These are phyloP conservation scores for Curvularia verruculosa DNA, from an alignment of 2,329 filamentous ascomycete species.

Conservation along the genomic window DNA sequence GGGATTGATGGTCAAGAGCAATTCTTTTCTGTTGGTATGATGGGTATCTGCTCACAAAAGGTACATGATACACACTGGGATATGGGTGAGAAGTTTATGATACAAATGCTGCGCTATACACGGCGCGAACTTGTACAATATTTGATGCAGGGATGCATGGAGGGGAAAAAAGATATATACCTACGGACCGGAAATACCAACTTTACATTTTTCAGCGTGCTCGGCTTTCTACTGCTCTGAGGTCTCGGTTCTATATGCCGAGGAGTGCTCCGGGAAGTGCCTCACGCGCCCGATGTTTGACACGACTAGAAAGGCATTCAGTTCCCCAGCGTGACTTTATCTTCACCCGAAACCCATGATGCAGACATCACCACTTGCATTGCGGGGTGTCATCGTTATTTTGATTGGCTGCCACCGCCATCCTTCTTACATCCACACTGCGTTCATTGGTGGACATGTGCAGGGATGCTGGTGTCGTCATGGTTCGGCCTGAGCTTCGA, in stretches of 20 bases:
- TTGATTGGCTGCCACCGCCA: slow-evolving; percentile 5
- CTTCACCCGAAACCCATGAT: slow-evolving; percentile 10
- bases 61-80: neutral
- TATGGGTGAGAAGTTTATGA: neutral
- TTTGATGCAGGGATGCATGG: neutral
- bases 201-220: neutral
- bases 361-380: slow-evolving; percentile 20
- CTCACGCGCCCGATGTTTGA: slow-evolving; percentile 7
- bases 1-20: neutral
- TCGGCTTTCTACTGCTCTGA: neutral
- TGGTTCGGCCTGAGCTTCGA: slow-evolving; percentile 20
- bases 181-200: neutral
- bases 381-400: slow-evolving; percentile 2
- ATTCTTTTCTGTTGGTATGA: neutral
- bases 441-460: slow-evolving; percentile 24
- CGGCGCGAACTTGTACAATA: slow-evolving; percentile 19
- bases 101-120: slow-evolving; percentile 2
- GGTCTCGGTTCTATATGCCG: neutral
- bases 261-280: neutral
- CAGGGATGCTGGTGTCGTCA: slow-evolving; percentile 28
- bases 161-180: neutral
- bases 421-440: slow-evolving; percentile 8
- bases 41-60: neutral
- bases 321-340: neutral
- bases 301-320: slow-evolving; percentile 7